Evolutionary conservation across 2,329 filamentous ascomycete species (phyloP).

Genomic region (Neofusicoccum sp.): DNA sequence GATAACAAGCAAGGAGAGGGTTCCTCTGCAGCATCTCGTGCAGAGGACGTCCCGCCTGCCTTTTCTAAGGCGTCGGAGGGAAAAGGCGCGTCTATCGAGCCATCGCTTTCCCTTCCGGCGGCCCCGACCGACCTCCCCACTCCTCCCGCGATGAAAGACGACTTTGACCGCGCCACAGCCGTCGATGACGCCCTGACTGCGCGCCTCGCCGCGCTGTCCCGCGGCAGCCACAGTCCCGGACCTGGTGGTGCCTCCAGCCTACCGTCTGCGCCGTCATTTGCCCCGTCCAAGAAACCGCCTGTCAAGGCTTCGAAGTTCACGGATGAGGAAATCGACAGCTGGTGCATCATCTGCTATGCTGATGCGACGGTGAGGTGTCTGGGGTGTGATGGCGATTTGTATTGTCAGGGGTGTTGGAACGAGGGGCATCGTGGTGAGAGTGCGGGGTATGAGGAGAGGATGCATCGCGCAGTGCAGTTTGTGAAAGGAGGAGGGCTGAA

Average conservation of each 20-base stretch:
- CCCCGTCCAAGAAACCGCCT: slow-evolving; percentile 37
- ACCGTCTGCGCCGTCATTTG: slow-evolving; percentile 47
- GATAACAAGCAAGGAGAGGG: neutral
- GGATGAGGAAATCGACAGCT: slow-evolving; percentile 70
- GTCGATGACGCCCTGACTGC: slow-evolving; percentile 47
- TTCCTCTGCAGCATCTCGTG: neutral
- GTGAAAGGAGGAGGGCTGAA: slow-evolving; percentile 19
- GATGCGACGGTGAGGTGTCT: slow-evolving; percentile 71
- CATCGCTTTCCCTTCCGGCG: slow-evolving; percentile 40
- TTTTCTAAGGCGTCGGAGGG: slow-evolving; percentile 25
- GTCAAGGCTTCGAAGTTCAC: slow-evolving; percentile 42
- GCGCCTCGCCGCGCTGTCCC: slow-evolving; percentile 43
- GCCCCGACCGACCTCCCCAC: slow-evolving; percentile 36
- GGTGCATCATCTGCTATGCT: slow-evolving; percentile 81
- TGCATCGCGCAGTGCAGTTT: slow-evolving; percentile 66
- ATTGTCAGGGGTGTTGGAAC: slow-evolving; percentile 75
- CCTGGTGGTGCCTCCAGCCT: slow-evolving; percentile 30
- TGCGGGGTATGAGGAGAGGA: slow-evolving; percentile 68
- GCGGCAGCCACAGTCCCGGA: slow-evolving; percentile 29
- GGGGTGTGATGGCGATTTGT: slow-evolving; percentile 69
- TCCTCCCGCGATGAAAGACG: slow-evolving; percentile 25
- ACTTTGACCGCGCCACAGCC: slow-evolving; percentile 29
- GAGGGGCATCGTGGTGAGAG: slow-evolving; percentile 72
- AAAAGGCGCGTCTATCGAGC: slow-evolving; percentile 20
- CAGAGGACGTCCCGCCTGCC: slow-evolving; percentile 18